These are phyloP conservation scores for Aspergillus phoenicis DNA, from an alignment of 2,329 filamentous ascomycete species.

Conservation along the genomic window DNA sequence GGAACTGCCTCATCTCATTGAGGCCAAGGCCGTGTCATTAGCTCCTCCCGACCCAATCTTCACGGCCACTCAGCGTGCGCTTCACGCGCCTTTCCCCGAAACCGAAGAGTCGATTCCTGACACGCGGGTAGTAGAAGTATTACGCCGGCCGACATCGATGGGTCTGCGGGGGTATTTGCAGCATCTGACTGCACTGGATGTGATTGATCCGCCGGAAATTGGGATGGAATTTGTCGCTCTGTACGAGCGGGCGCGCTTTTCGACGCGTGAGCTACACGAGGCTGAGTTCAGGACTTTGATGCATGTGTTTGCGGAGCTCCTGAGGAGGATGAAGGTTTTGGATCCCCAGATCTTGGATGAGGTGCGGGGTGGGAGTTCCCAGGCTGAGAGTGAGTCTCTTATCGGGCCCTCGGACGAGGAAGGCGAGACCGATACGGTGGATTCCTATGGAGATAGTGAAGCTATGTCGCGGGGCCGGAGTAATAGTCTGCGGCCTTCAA, in stretches of 20 bases:
- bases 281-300: slow-evolving; percentile 75
- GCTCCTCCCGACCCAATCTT: slow-evolving; percentile 62
- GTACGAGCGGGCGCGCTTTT: slow-evolving; percentile 88
- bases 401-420: slow-evolving; percentile 45
- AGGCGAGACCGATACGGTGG: slow-evolving; percentile 41
- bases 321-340: slow-evolving; percentile 72
- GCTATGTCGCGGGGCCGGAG: slow-evolving; percentile 27
- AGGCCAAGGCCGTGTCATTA: slow-evolving; percentile 88
- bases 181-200: slow-evolving; percentile 68
- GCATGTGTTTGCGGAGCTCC: slow-evolving; percentile 77
- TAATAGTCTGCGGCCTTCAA: slow-evolving; percentile 30
- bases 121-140: slow-evolving; percentile 66
- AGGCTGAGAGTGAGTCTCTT: slow-evolving; percentile 34
- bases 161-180: slow-evolving; percentile 77
- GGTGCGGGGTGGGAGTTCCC: slow-evolving; percentile 28
- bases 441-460: slow-evolving; percentile 28
- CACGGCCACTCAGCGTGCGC: slow-evolving; percentile 40
- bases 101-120: slow-evolving; percentile 56
- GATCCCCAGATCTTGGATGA: slow-evolving; percentile 56
- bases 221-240: slow-evolving; percentile 65
- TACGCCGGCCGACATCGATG: slow-evolving; percentile 72
- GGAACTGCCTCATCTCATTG: slow-evolving; percentile 86
- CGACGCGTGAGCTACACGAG: slow-evolving; percentile 67
- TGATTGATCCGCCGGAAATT: slow-evolving; percentile 58
- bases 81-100: slow-evolving; percentile 35